These are phyloP conservation scores for Galium porrigens DNA, from an alignment of 305 asterid species.

Conservation along the genomic window DNA sequence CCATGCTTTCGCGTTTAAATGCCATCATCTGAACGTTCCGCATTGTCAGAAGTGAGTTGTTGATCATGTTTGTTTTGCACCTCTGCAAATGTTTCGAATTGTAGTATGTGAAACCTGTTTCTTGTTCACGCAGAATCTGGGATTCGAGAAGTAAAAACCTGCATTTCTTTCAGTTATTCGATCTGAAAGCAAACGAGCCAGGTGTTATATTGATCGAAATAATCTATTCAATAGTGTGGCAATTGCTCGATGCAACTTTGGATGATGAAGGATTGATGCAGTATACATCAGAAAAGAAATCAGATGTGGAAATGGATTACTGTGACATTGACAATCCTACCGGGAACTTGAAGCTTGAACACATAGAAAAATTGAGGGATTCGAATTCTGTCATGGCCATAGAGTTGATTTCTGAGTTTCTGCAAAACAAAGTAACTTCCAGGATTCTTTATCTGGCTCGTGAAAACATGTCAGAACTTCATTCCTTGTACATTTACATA, in stretches of 20 bases:
- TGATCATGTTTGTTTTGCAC: neutral
- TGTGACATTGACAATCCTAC: constrained; percentile 23
- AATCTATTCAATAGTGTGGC: constrained; percentile 65
- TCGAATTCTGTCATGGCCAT: constrained; percentile 46
- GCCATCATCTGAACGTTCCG: constrained; percentile 32
- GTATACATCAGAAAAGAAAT: constrained; percentile 39
- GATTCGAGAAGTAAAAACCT: constrained; percentile 38
- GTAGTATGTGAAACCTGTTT: constrained; percentile 7
- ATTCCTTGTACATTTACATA: constrained; percentile 18
- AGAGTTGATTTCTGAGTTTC: constrained; percentile 57
- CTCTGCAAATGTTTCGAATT: neutral
- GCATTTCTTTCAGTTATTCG: constrained; percentile 39
- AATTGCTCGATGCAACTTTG: constrained; percentile 60
- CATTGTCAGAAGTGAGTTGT: constrained; percentile 57
- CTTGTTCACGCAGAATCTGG: constrained; percentile 52
- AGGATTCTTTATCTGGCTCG: constrained; percentile 83
- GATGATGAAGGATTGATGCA: constrained; percentile 83
- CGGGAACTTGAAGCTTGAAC: constrained; percentile 35
- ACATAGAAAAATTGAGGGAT: constrained; percentile 38
- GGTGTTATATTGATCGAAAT: constrained; percentile 50
- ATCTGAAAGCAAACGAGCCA: constrained; percentile 35
- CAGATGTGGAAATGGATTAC: constrained; percentile 58
- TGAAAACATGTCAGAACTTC: constrained; percentile 73
- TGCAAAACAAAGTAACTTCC: constrained; percentile 61
- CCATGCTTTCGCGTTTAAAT: constrained; percentile 51